A percentile compares a stretch with the other conserved stretches of the same genome.
These are phyloP conservation scores for Cyclotella sp. DNA, from an alignment of 108 stramenopile genomes.

Conservation along the genomic window DNA sequence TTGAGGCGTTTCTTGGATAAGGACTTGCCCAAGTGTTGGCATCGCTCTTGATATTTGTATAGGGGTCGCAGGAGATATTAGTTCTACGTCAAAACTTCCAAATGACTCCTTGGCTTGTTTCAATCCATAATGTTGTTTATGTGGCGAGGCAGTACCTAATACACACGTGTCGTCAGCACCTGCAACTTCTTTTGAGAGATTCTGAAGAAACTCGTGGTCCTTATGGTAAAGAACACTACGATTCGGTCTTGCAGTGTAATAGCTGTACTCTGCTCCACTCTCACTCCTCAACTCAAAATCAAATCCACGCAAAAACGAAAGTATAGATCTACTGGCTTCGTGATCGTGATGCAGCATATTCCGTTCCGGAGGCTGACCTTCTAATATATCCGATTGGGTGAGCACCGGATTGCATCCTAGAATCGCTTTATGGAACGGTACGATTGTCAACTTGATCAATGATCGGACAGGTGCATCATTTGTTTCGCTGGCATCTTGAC, in stretches of 20 bases:
- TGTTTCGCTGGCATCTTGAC: neutral
- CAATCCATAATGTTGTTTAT: neutral
- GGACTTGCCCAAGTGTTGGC: conserved; percentile 48
- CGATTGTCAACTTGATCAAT: conserved; percentile 56
- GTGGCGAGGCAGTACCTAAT: neutral
- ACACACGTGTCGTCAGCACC: too few relatives aligned
- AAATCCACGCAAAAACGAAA: conserved; percentile 50
- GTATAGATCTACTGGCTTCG: conserved; percentile 39
- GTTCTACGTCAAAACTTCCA: conserved; percentile 58
- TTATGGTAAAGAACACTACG: neutral
- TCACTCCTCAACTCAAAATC: conserved; percentile 57
- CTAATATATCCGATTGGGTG: conserved; percentile 29
- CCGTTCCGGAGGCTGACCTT: conserved; percentile 30
- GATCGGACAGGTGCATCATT: conserved; percentile 34
- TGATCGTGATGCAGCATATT: conserved; percentile 36
- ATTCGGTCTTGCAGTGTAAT: conserved; percentile 51
- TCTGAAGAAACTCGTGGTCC: neutral
- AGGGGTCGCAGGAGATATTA: conserved; percentile 59
- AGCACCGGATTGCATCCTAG: conserved; percentile 53
- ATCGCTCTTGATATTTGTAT: conserved; percentile 57
- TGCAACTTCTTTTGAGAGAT: neutral
- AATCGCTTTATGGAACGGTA: conserved; percentile 52
- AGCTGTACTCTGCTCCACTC: conserved; percentile 67
- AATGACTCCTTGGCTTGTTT: conserved; percentile 3
- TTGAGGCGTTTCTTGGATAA: conserved; percentile 61